These are phyloP conservation scores for Herpetomonas tarakana DNA, from an alignment of 208 protist species.

Conservation along the genomic window DNA sequence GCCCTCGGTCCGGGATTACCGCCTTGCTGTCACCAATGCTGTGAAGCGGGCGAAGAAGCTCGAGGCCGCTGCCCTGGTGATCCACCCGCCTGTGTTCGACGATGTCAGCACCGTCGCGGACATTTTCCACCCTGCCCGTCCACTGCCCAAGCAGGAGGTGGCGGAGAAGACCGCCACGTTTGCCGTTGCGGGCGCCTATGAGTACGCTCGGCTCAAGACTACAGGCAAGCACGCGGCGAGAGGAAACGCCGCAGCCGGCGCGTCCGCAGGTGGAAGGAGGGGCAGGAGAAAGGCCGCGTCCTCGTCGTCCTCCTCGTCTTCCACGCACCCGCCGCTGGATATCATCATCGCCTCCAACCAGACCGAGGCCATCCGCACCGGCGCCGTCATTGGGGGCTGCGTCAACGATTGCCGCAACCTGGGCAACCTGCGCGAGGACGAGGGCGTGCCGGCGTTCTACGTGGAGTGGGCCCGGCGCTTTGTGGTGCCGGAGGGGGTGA, in stretches of 20 bases:
- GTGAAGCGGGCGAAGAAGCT: slow-evolving; percentile 61
- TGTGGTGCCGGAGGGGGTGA: slow-evolving; percentile 32
- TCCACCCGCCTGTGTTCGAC: slow-evolving; percentile 20
- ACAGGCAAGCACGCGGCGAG: slow-evolving; percentile 3
- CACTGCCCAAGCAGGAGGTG: slow-evolving; percentile 35
- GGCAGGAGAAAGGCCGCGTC: neutral
- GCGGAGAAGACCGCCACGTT: slow-evolving; percentile 69
- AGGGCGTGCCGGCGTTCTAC: slow-evolving; percentile 74
- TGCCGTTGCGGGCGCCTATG: slow-evolving; percentile 72
- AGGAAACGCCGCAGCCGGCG: neutral
- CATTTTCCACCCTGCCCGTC: slow-evolving; percentile 41
- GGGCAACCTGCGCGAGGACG: slow-evolving; percentile 83
- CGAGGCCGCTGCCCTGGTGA: slow-evolving; percentile 17
- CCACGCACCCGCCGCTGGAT: slow-evolving; percentile 15
- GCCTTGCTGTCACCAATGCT: slow-evolving; percentile 58
- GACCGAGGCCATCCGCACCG: slow-evolving; percentile 42
- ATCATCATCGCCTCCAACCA: slow-evolving; percentile 40
- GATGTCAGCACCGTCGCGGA: slow-evolving; percentile 21
- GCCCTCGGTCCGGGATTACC: slow-evolving; percentile 57
- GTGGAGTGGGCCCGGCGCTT: slow-evolving; percentile 58
- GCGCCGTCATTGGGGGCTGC: slow-evolving; percentile 62
- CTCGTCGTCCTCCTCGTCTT: neutral
- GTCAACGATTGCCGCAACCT: slow-evolving; percentile 79
- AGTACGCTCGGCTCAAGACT: slow-evolving; percentile 61
- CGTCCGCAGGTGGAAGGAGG: neutral